These are phyloP conservation scores for Obba rivulosa DNA, from an alignment of 768 basidiomycete species.

Conservation along the genomic window DNA sequence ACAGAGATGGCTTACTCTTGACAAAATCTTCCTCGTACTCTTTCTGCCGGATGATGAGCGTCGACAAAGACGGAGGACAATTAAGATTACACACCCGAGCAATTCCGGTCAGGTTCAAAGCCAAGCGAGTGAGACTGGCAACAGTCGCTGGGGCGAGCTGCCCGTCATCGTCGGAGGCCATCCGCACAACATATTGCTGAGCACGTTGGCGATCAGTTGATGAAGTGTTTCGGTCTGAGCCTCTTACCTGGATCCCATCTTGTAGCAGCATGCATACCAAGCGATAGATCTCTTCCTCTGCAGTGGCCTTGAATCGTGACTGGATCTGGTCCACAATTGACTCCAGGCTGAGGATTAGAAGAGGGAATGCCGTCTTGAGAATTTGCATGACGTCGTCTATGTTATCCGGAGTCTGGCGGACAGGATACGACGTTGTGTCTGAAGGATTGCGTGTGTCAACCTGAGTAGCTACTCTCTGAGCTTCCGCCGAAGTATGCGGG, in stretches of 20 bases:
- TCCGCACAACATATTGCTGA: conserved; percentile 67
- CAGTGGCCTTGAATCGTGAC: conserved; percentile 78
- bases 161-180: conserved; percentile 68
- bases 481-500: neutral
- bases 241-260: conserved; percentile 76
- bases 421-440: conserved; percentile 15
- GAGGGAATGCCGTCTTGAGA: conserved; percentile 92
- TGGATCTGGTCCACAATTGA: conserved; percentile 95
- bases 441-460: conserved; percentile 2
- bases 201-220: neutral
- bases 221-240: too few species aligned
- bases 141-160: conserved; percentile 50
- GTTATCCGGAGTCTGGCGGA: conserved; percentile 79
- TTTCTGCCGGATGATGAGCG: conserved; percentile 41
- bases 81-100: conserved; percentile 44
- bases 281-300: conserved; percentile 94
- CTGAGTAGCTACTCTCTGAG: neutral
- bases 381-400: conserved; percentile 92
- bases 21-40: conserved; percentile 92
- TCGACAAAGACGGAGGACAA: neutral
- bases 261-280: conserved; percentile 81
- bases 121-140: conserved; percentile 54
- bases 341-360: conserved; percentile 92
- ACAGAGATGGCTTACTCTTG: conserved; percentile 66
- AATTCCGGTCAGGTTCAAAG: conserved; percentile 48